Conservation (phyloP, 1,284 basidiomycete species). For the Malassezia equina region DNA sequence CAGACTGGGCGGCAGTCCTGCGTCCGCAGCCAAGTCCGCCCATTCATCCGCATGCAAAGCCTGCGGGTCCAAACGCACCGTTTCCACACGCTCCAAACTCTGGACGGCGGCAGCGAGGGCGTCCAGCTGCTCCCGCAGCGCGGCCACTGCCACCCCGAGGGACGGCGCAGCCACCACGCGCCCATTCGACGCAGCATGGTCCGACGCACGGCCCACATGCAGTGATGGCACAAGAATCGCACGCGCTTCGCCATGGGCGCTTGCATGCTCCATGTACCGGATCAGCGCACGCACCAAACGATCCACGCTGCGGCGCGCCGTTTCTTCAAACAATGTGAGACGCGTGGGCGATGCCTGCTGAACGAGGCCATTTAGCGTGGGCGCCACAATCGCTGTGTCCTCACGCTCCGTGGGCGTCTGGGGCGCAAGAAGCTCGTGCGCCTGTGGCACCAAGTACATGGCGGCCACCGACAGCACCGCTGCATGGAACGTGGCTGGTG, state of each 20-base stretch:
- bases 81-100: slow-evolving; percentile 60
- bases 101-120: slow-evolving; percentile 59
- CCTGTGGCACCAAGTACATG: slow-evolving; percentile 59
- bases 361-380: slow-evolving; percentile 21
- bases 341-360: slow-evolving; percentile 12
- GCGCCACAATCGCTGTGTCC: slow-evolving; percentile 49
- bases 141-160: slow-evolving; percentile 63
- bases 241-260: slow-evolving; percentile 15
- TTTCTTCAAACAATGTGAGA: slow-evolving; percentile 26
- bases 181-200: slow-evolving; percentile 51
- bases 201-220: slow-evolving; percentile 14
- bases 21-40: slow-evolving; percentile 52
- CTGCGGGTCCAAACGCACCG: slow-evolving; percentile 62
- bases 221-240: slow-evolving; percentile 29
- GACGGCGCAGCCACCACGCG: slow-evolving; percentile 55
- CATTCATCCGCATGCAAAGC: slow-evolving; percentile 63
- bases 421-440: slow-evolving; percentile 58
- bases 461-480: slow-evolving; percentile 69
- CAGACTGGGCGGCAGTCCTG: neutral
- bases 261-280: slow-evolving; percentile 37
- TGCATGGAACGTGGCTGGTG: slow-evolving; percentile 60
- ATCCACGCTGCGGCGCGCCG: slow-evolving; percentile 21
- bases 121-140: slow-evolving; percentile 56
- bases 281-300: slow-evolving; percentile 28
- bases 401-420: slow-evolving; percentile 62